Conservation (phyloP, 495 filamentous ascomycete species). For the Mytilinidion resinicola region DNA sequence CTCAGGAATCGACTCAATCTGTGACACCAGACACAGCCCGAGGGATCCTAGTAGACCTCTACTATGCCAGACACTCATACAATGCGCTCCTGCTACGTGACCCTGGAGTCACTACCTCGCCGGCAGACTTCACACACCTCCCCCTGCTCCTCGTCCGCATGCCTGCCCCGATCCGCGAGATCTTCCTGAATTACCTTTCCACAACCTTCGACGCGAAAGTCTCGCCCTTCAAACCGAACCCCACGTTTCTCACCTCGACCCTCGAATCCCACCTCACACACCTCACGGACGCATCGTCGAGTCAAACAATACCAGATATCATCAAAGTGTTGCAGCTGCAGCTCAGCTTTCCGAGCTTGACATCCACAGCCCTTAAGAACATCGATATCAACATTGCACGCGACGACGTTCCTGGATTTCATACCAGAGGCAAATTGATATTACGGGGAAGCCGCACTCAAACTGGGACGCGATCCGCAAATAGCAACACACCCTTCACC, state of each 20-base stretch:
- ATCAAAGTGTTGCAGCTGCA: constrained; percentile 29
- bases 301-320: constrained; percentile 17
- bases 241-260: constrained; percentile 26
- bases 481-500: constrained; percentile 24
- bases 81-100: constrained; percentile 31
- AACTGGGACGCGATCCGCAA: not conserved
- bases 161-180: constrained; percentile 31
- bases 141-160: constrained; percentile 34
- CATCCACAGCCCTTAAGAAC: constrained; percentile 22
- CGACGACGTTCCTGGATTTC: constrained; percentile 28
- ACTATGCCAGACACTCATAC: constrained; percentile 29
- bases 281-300: constrained; percentile 6
- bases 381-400: constrained; percentile 31
- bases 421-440: constrained; percentile 17
- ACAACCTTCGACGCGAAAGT: constrained; percentile 32
- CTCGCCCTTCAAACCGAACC: constrained; percentile 24
- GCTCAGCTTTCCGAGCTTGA: constrained; percentile 26
- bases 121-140: constrained; percentile 27
- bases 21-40: constrained; percentile 15
- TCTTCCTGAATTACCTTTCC: constrained; percentile 32
- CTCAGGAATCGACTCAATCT: constrained; percentile 5
- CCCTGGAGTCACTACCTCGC: constrained; percentile 16
- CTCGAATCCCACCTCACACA: constrained; percentile 26
- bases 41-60: constrained; percentile 29
- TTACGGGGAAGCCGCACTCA: constrained; percentile 4